Conservation (phyloP, 208 protist genomes). For the Leishmania braziliensis region DNA sequence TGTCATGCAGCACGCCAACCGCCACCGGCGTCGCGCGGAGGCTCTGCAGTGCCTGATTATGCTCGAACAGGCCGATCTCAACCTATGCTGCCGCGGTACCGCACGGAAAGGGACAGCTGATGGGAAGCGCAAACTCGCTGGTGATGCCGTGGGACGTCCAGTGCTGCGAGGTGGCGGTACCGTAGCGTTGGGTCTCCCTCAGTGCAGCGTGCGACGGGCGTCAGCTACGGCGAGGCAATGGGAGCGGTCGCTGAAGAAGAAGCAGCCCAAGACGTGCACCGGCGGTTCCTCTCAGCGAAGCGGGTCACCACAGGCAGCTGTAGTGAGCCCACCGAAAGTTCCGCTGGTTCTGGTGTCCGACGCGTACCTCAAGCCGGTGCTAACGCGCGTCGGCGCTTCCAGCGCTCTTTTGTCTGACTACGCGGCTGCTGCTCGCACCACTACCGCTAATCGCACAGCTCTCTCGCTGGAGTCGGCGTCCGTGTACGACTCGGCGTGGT, state of each 20-base stretch:
- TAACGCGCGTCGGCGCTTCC: conserved; percentile 5
- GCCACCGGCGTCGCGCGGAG: conserved; percentile 44
- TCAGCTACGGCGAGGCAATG: not conserved
- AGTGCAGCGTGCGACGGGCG: not conserved
- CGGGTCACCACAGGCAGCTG: not conserved
- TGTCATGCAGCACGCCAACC: conserved; percentile 55
- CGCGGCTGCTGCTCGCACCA: not conserved
- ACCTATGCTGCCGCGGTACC: not conserved
- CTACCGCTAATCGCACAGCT: not conserved
- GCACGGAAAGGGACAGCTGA: not conserved
- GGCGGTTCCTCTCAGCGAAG: not conserved
- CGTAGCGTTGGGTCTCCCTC: conserved; percentile 6
- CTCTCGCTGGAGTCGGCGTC: conserved; percentile 4
- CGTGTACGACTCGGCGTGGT: conserved; percentile 30
- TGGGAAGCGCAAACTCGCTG: conserved; percentile 2
- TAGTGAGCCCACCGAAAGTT: not conserved
- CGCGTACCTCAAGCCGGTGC: conserved; percentile 24
- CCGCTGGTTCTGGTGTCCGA: conserved; percentile 14
- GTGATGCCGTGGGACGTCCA: not conserved
- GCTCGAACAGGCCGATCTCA: conserved; percentile 20
- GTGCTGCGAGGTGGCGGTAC: conserved; percentile 1
- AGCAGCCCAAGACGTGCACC: not conserved
- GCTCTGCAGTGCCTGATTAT: conserved; percentile 38
- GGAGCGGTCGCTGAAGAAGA: not conserved
- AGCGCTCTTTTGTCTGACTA: not conserved